phyloP scores from a whole-genome alignment of 495 filamentous ascomycete species.

The Cercophora scortea region DNA sequence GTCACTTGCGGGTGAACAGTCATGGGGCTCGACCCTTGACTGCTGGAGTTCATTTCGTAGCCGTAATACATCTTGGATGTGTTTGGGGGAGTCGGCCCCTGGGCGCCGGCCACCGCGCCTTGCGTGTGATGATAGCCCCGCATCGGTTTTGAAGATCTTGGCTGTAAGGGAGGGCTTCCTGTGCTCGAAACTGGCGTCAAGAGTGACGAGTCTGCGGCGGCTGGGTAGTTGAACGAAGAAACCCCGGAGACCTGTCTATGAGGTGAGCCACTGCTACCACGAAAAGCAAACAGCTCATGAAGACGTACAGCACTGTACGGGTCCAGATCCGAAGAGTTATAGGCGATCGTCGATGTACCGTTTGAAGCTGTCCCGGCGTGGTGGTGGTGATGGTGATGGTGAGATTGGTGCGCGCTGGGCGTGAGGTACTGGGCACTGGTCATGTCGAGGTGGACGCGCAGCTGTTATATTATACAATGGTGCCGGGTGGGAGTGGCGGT shows the following conservation, averaged over 20 bases:
- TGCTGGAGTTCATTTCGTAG: constrained; percentile 22
- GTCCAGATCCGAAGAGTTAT: constrained; percentile 19
- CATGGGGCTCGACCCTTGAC: constrained; percentile 30
- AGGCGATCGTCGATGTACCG: constrained; percentile 14
- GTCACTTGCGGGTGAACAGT: constrained; percentile 21
- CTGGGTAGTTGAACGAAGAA: constrained; percentile 37
- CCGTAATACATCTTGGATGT: constrained; percentile 34
- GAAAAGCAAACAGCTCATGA: not conserved
- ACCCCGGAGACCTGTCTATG: constrained; percentile 23
- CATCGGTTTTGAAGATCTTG: constrained; percentile 28
- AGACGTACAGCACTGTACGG: constrained; percentile 25
- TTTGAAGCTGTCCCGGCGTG: not conserved
- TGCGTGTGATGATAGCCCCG: constrained; percentile 23
- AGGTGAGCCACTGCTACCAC: not conserved
- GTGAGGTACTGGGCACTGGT: constrained; percentile 20
- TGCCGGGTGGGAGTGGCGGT: constrained; percentile 6
- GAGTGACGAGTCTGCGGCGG: constrained; percentile 33
- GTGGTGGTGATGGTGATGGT: constrained; percentile 2
- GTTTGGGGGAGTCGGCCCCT: constrained; percentile 36
- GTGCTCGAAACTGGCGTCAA: constrained; percentile 38
- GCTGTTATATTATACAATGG: constrained; percentile 3
- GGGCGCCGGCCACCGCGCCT: constrained; percentile 20
- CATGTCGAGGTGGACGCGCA: constrained; percentile 24
- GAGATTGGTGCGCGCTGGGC: constrained; percentile 13
- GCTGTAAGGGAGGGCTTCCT: constrained; percentile 34